phyloP scores from a whole-genome alignment of 148 eudicot species.

The Simmondsia chinensis region DNA sequence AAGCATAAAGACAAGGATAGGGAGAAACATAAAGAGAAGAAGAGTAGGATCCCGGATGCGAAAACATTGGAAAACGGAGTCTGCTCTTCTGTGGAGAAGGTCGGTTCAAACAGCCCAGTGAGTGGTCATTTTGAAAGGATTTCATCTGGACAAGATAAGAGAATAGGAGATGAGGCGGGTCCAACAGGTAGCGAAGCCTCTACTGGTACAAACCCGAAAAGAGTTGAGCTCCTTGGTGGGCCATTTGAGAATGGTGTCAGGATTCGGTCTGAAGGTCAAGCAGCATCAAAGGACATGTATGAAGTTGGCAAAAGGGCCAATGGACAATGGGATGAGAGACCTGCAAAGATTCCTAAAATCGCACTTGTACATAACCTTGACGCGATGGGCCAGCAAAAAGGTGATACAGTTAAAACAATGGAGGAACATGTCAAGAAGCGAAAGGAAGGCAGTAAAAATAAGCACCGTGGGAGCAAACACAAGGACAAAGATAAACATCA shows the following conservation, averaged over 20 bases:
- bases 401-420: conserved; percentile 11
- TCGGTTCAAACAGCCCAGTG: conserved; percentile 19
- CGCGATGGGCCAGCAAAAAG: conserved; percentile 17
- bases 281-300: conserved; percentile 5
- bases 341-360: conserved; percentile 15
- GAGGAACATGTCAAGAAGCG: conserved; percentile 10
- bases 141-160: conserved; percentile 23
- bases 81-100: conserved; percentile 22
- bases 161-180: conserved; percentile 26
- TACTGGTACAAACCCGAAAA: conserved; percentile 6
- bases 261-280: conserved; percentile 4
- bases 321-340: conserved; percentile 6
- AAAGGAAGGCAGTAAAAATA: conserved; percentile 9
- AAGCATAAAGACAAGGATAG: conserved; percentile 28
- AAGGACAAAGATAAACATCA: conserved; percentile 10
- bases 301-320: conserved; percentile 2
- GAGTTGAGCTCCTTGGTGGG: conserved; percentile 2
- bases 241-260: conserved; percentile 1
- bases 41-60: conserved; percentile 12
- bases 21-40: conserved; percentile 22
- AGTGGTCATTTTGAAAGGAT: conserved; percentile 2
- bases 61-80: conserved; percentile 7
- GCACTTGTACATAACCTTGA: conserved; percentile 7
- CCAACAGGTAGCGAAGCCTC: conserved; percentile 20
- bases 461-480: conserved; percentile 2